phyloP scores from a whole-genome alignment of 2,329 filamentous ascomycete genomes.

The Didymella exigua region DNA sequence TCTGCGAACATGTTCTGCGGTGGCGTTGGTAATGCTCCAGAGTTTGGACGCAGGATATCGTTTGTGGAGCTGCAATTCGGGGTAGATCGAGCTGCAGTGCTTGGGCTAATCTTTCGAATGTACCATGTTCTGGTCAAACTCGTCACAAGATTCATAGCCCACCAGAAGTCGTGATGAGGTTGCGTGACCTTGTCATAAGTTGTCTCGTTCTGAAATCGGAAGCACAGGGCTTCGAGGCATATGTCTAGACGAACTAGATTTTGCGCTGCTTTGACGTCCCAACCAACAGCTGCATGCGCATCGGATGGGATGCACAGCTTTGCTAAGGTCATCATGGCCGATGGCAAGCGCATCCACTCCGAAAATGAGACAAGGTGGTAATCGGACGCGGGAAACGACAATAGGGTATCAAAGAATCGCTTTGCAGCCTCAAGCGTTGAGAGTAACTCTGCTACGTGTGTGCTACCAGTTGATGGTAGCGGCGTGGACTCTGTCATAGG shows the following conservation, averaged over 20 bases:
- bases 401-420: conserved; percentile 70
- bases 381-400: conserved; percentile 69
- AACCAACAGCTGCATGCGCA: conserved; percentile 29
- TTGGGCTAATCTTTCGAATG: conserved; percentile 28
- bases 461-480: conserved; percentile 5
- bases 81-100: background rate
- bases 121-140: conserved; percentile 41
- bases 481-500: conserved; percentile 1
- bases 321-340: conserved; percentile 37
- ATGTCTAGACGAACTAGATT: conserved; percentile 40
- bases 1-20: background rate
- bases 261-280: conserved; percentile 42
- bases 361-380: conserved; percentile 42
- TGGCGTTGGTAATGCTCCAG: conserved; percentile 13
- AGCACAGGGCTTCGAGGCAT: conserved; percentile 42
- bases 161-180: conserved; percentile 40
- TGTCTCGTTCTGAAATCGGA: conserved; percentile 38
- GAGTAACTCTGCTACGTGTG: conserved; percentile 33
- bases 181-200: conserved; percentile 34
- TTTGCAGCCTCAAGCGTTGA: conserved; percentile 65
- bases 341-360: conserved; percentile 43
- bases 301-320: conserved; percentile 39
- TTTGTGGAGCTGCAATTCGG: background rate
- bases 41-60: background rate
- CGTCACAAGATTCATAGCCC: conserved; percentile 38